A percentile compares a stretch with the other conserved stretches of the same genome.
Evolutionary conservation across 345 rosid genomes (phyloP).

Genomic region (Populus ilicifolia): DNA sequence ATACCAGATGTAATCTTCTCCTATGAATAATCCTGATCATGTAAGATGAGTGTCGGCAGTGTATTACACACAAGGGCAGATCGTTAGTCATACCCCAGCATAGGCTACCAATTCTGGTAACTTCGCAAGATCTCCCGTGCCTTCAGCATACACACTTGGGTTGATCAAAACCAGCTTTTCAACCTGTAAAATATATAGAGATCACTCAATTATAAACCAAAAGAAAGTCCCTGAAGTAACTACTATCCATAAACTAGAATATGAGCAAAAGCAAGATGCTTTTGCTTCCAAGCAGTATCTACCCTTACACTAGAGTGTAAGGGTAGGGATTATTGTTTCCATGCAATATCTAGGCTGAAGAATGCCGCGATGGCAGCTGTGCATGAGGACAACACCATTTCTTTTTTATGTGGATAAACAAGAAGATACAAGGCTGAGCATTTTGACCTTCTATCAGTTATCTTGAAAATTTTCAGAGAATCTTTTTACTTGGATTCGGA

Average conservation of each 20-base stretch:
- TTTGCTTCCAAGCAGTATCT: no score
- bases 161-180: slow-evolving; percentile 74
- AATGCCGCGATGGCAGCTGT: no score
- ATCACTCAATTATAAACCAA: neutral
- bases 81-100: slow-evolving; percentile 58
- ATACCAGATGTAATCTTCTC: neutral
- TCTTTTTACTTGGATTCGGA: neutral
- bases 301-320: neutral
- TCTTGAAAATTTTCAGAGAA: neutral
- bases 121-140: slow-evolving; percentile 75
- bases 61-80: neutral
- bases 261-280: neutral
- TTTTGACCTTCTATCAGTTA: neutral
- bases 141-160: slow-evolving; percentile 90
- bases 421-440: neutral
- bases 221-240: neutral
- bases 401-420: neutral
- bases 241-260: neutral
- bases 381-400: no score
- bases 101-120: slow-evolving; percentile 72
- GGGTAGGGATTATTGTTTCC: neutral
- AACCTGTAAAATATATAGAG: slow-evolving; percentile 36
- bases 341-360: no score
- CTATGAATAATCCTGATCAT: neutral
- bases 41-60: slow-evolving; percentile 3